phyloP scores from a whole-genome alignment of 805 yeast genomes.

The Yamadazyma paraphyllophila region DNA sequence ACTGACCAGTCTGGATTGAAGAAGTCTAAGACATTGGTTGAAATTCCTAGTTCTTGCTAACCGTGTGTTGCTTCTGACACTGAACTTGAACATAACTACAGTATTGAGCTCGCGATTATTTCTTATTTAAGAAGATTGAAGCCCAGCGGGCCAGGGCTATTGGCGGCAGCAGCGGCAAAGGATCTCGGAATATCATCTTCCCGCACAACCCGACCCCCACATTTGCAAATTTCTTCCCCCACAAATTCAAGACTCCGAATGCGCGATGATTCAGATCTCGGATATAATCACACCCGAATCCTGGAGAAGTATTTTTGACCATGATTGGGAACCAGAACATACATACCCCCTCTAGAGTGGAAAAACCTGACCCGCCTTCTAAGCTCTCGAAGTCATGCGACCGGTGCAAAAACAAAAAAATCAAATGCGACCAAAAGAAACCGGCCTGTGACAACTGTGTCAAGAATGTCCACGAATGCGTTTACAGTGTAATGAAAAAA shows the following conservation, averaged over 20 bases:
- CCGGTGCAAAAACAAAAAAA: slow-evolving; percentile 16
- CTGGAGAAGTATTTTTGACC: not conserved
- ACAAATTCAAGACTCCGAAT: not conserved
- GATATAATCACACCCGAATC: not conserved
- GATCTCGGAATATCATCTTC: not conserved
- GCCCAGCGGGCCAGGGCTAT: not conserved
- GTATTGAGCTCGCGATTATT: not conserved
- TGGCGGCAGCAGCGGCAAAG: not conserved
- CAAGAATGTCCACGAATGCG: slow-evolving; percentile 12
- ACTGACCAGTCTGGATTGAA: not conserved
- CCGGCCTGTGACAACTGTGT: slow-evolving; percentile 16
- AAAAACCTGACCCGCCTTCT: slow-evolving; percentile 1
- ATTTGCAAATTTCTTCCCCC: not conserved
- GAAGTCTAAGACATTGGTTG: not conserved
- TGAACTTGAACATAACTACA: not conserved
- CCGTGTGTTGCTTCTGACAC: not conserved
- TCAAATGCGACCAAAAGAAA: slow-evolving; percentile 16
- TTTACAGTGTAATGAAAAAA: slow-evolving; percentile 18
- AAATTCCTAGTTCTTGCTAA: not conserved
- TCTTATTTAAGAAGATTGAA: not conserved
- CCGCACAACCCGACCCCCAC: slow-evolving; percentile 1
- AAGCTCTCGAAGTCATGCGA: slow-evolving; percentile 18
- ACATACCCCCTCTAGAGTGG: not conserved
- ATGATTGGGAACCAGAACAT: not conserved
- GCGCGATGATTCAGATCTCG: not conserved